These are phyloP conservation scores for Termitomyces sp. DNA, from an alignment of 768 basidiomycete genomes.

Conservation along the genomic window DNA sequence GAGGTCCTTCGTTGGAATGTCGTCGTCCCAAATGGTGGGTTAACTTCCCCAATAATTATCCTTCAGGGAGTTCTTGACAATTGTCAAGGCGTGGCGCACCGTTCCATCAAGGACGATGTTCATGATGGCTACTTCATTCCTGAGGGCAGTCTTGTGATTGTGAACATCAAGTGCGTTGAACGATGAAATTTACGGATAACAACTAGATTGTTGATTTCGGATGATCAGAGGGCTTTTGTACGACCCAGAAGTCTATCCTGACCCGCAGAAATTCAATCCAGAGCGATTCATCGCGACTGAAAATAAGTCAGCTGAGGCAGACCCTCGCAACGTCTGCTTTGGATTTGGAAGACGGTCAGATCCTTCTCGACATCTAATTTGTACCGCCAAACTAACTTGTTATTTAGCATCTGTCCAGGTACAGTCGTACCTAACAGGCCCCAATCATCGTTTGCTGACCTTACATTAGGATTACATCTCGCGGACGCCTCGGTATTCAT, in stretches of 20 bases:
- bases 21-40: conserved; percentile 34
- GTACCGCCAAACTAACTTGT: conserved; percentile 2
- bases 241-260: conserved; percentile 45
- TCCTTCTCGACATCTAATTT: neutral
- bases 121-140: conserved; percentile 61
- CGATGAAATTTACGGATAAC: neutral
- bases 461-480: conserved; percentile 38
- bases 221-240: conserved; percentile 41
- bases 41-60: neutral
- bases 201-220: neutral
- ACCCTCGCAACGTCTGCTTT: conserved; percentile 59
- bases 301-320: conserved; percentile 37
- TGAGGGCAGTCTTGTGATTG: conserved; percentile 46
- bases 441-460: conserved; percentile 3
- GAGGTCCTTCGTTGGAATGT: conserved; percentile 52
- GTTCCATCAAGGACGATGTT: conserved; percentile 52
- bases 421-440: conserved; percentile 4
- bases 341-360: conserved; percentile 64
- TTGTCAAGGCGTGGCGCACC: conserved; percentile 46
- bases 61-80: neutral
- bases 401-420: conserved; percentile 43
- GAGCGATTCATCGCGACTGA: conserved; percentile 50
- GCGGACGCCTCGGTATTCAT: conserved; percentile 51
- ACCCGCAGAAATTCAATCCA: conserved; percentile 53
- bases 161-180: conserved; percentile 40